phyloP scores from a whole-genome alignment of 23 red algal genomes.

The Rhodosorus marinus region DNA sequence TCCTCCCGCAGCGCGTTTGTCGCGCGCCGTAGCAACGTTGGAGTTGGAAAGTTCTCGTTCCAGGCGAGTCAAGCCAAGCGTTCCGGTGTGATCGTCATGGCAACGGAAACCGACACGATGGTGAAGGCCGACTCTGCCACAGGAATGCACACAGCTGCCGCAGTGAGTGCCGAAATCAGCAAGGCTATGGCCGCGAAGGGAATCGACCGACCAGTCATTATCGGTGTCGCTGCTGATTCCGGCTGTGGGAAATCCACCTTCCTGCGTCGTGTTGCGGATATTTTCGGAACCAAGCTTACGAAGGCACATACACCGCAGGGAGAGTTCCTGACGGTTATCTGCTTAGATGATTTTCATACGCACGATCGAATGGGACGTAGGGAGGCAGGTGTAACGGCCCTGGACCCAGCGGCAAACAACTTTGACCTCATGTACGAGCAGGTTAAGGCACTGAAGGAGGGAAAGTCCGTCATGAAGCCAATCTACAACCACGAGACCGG shows the following conservation, averaged over 20 bases:
- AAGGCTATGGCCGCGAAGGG: constrained; percentile 43
- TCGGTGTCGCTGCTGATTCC: constrained; percentile 95
- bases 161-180: constrained; percentile 33
- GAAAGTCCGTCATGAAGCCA: constrained; percentile 88
- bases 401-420: constrained; percentile 76
- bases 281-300: constrained; percentile 82
- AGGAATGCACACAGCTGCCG: constrained; percentile 21
- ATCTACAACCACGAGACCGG: constrained; percentile 99
- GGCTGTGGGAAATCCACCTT: constrained; percentile 95
- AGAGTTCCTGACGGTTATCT: constrained; percentile 93
- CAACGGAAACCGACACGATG: too few relatives aligned
- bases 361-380: constrained; percentile 75
- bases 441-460: constrained; percentile 88
- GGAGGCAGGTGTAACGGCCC: constrained; percentile 65
- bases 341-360: constrained; percentile 89
- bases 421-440: constrained; percentile 90
- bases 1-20: too few relatives aligned
- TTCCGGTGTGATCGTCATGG: too few relatives aligned
- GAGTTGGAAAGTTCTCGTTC: too few relatives aligned
- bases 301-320: constrained; percentile 82
- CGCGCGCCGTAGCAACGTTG: too few relatives aligned
- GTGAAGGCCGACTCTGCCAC: too few relatives aligned
- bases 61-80: too few relatives aligned
- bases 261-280: constrained; percentile 61
- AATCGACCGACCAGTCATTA: constrained; percentile 78